A percentile compares a stretch with the other conserved stretches of the same genome.
These are phyloP conservation scores for Alloteropsis semialata DNA, from an alignment of 176 grass and related monocot species.

Conservation along the genomic window DNA sequence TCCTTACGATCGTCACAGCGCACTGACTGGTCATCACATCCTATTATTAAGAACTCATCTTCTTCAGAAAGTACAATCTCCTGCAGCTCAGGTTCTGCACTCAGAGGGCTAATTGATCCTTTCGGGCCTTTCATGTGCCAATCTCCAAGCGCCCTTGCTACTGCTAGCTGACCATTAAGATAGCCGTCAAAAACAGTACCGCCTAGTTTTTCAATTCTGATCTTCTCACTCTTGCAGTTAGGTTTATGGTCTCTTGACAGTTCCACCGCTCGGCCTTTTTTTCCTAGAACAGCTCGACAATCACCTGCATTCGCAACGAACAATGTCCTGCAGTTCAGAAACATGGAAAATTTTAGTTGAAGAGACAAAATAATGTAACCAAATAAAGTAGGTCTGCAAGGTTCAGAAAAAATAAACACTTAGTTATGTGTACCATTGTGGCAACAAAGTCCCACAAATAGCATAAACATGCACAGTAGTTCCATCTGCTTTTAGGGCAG, in stretches of 20 bases:
- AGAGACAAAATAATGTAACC: not conserved
- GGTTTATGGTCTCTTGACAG: slow-evolving; percentile 63
- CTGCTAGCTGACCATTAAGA: not conserved
- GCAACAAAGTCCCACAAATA: not conserved
- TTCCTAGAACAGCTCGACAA: slow-evolving; percentile 17
- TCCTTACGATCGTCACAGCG: slow-evolving; percentile 53
- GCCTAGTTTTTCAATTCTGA: not conserved
- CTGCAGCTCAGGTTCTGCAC: slow-evolving; percentile 52
- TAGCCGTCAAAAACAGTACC: not conserved
- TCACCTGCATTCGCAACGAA: slow-evolving; percentile 62
- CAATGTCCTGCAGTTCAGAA: slow-evolving; percentile 25
- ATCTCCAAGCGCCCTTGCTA: slow-evolving; percentile 3
- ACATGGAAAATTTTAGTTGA: not conserved
- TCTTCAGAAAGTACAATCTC: slow-evolving; percentile 44
- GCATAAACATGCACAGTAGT: not conserved
- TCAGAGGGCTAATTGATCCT: slow-evolving; percentile 29
- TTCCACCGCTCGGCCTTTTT: slow-evolving; percentile 47
- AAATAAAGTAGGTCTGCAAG: not conserved
- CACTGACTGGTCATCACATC: slow-evolving; percentile 70
- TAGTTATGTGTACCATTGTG: not conserved
- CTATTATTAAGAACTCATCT: slow-evolving; percentile 60
- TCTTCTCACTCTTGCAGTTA: slow-evolving; percentile 33
- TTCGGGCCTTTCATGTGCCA: slow-evolving; percentile 3
- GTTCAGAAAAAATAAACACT: not conserved
- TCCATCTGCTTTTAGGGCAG: not conserved